Evolutionary conservation across 116 monocot genomes (phyloP), one percentile per base, ranked within the genome.

Genomic region (Dioscorea cayenensis): DNA sequence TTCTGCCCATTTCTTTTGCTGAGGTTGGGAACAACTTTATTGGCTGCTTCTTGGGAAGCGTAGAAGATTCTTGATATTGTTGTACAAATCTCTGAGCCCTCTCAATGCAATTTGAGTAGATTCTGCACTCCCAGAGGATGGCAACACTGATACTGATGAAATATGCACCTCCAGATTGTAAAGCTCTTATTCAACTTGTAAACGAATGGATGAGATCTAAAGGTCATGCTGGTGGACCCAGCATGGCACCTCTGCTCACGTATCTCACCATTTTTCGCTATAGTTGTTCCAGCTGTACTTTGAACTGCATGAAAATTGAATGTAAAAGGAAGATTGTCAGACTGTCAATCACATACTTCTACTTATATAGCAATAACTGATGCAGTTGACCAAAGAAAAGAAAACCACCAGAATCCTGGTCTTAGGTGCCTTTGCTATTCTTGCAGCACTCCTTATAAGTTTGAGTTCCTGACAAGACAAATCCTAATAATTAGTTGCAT

Each of bases 221-320:
- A 65, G 10, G 82, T 76, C 61, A 81, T 21, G 28, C 80, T 85
- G 20, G 59, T 72, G 60, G 84, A 75, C 37, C 77, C 63, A 32
- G 61, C 6, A 5, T 66, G 72, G 52, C 59, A 37, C 55, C 55
- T n/a, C n/a, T 55, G 55, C 18, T n/a, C 55, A 18, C 19, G 55
- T n/a, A n/a, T 18, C 55, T 55, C 18, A 55, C 55, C 55, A 55
- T 55, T 19, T 43, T 18, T n/a, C 18, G 3, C 55, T n/a, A n/a
- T n/a, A 55, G 10, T 0, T 55, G 43, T 43, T 43, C 43, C 14
- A 5, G 2, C 19, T 5, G 19, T 55, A n/a, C 18, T 55, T 55
- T 16, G 0, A 55, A 55, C n/a, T 55, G 55, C n/a, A n/a, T 18
- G 16, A 55, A n/a, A 55, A 18, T 55, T 16, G 2, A 19, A 55